Evolutionary conservation across 73 alveolate genomes (phyloP).

Genomic region (Breviolum minutum): DNA sequence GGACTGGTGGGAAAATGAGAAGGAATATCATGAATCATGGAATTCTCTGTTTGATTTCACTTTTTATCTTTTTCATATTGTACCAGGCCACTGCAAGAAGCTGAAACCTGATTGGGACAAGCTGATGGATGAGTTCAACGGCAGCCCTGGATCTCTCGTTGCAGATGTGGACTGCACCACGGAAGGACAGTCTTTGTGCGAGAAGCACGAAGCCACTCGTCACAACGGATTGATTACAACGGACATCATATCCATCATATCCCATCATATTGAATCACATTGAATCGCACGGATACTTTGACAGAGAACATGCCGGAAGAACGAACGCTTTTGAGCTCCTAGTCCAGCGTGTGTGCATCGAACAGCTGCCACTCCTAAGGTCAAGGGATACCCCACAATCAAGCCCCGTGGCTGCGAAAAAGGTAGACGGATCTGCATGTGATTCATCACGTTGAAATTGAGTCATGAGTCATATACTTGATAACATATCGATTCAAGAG

Average conservation of each 20-base stretch:
- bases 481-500: no score
- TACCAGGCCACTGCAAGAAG: conserved; percentile 79
- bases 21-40: no score
- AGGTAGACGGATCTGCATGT: background rate
- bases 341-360: background rate
- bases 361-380: background rate
- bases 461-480: no score
- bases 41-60: background rate
- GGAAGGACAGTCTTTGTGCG: conserved; percentile 63
- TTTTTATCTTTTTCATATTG: background rate
- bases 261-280: no score
- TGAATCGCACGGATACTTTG: no score
- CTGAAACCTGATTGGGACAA: conserved; percentile 88
- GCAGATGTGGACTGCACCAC: conserved; percentile 82
- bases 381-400: conserved; percentile 62
- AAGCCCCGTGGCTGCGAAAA: background rate
- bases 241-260: no score
- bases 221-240: no score
- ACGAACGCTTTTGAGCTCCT: background rate
- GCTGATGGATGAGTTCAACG: conserved; percentile 82
- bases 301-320: no score
- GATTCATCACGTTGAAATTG: no score
- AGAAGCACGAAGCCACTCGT: conserved; percentile 19
- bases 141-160: conserved; percentile 70
- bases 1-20: background rate